phyloP scores from a whole-genome alignment of 202 grass and related monocot species.

The Zizania palustris region DNA sequence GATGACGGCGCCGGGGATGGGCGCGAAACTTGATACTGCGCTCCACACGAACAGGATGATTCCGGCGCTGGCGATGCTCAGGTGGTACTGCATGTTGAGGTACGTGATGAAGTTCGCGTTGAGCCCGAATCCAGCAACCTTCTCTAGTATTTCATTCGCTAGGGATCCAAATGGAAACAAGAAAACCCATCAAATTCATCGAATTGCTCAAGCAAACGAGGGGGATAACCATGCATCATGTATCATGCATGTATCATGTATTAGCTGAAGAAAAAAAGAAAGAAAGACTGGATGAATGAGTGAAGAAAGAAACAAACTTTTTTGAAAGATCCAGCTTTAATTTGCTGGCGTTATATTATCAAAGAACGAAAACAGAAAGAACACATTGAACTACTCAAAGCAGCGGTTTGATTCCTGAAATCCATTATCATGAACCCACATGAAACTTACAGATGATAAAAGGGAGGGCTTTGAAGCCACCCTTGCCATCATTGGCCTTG shows the following conservation, averaged over 20 bases:
- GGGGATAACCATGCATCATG: no score
- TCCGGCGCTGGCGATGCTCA: slow-evolving; percentile 47
- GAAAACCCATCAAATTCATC: background rate
- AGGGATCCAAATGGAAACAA: background rate
- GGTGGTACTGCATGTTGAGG: slow-evolving; percentile 61
- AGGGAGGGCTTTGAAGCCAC: slow-evolving; percentile 42
- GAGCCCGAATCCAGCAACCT: slow-evolving; percentile 67
- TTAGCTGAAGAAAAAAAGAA: background rate
- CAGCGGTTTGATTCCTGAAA: slow-evolving; percentile 6
- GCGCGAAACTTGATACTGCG: slow-evolving; percentile 50
- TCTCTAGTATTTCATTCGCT: slow-evolving; percentile 80
- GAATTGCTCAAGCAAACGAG: background rate
- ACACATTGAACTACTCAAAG: background rate
- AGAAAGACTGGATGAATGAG: background rate
- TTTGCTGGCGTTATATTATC: no score
- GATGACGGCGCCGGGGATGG: slow-evolving; percentile 61
- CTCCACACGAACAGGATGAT: slow-evolving; percentile 43
- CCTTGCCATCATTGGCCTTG: slow-evolving; percentile 29
- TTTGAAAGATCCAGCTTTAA: no score
- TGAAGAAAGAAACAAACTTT: no score
- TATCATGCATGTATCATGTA: no score
- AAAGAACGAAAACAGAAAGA: background rate
- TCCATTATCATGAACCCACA: background rate
- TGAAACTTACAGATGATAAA: slow-evolving; percentile 48
- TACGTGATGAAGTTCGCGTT: slow-evolving; percentile 69